These are phyloP conservation scores for Hypericum perforatum DNA, from an alignment of 345 rosid genomes.

Conservation along the genomic window DNA sequence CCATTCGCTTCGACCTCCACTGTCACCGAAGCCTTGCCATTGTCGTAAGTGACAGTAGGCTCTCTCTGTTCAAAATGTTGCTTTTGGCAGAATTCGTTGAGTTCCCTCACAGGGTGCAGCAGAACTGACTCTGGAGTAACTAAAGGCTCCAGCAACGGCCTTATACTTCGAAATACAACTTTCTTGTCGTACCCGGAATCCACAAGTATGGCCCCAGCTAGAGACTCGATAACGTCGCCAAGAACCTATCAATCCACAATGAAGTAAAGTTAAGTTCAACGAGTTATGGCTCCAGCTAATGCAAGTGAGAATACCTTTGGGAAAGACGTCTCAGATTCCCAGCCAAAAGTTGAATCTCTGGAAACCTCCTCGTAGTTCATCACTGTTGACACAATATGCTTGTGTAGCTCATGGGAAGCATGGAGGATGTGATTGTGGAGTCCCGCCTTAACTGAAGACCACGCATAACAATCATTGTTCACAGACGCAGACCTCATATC, in stretches of 20 bases:
- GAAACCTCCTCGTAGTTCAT: conserved; percentile 21
- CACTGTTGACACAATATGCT: conserved; percentile 31
- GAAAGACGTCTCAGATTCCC: conserved; percentile 60
- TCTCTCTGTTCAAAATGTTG: conserved; percentile 19
- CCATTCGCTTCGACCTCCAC: conserved; percentile 53
- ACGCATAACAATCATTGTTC: conserved; percentile 80
- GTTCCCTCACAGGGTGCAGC: conserved; percentile 56
- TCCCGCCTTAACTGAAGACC: conserved; percentile 39
- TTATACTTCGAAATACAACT: conserved; percentile 44
- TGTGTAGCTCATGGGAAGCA: conserved; percentile 54
- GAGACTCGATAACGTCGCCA: conserved; percentile 83
- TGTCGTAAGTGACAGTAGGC: conserved; percentile 1
- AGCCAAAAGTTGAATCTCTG: conserved; percentile 46
- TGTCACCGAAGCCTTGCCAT: conserved; percentile 22
- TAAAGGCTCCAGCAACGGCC: conserved; percentile 66
- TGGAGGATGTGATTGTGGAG: conserved; percentile 66
- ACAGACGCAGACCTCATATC: conserved; percentile 95
- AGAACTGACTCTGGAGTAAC: conserved; percentile 54
- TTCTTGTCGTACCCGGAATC: conserved; percentile 69
- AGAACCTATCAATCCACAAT: conserved; percentile 42
- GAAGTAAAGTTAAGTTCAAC: no score
- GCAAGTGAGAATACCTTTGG: conserved; percentile 52
- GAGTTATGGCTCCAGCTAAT: background rate
- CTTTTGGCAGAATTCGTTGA: conserved; percentile 47
- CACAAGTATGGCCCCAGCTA: conserved; percentile 78